Evolutionary conservation across 169 alveolate genomes (phyloP), one percentile per base, ranked within the genome.

Genomic region (Eimeria maxima): DNA sequence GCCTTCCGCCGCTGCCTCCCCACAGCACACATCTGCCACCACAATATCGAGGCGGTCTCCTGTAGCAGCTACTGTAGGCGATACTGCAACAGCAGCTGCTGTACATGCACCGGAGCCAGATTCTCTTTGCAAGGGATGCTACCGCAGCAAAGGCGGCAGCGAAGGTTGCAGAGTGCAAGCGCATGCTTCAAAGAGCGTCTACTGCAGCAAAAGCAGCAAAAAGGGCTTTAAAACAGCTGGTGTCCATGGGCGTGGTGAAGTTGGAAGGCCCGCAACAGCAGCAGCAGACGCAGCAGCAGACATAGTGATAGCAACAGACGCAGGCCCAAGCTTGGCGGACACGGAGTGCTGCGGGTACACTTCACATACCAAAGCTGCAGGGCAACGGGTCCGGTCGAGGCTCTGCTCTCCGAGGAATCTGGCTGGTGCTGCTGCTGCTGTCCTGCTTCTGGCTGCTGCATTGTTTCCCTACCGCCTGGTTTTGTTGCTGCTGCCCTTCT

Each of bases 401-500:
- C 74, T 20, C 74, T 74, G 86, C 69, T 7, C 67, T 33, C 67
- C 89, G 16, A 7, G 60, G 60, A 1, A 14, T 11, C 10, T 53
- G 16, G 10, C 60, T 53, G 60, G 6, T 53, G 60, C 60, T 53
- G 60, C 60, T 53, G 60, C 60, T 53, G 60, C 60, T 53, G 60
- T 3, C 6, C 60, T 80, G 89, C 89, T 80, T 38, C 69, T 80
- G 24, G 69, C 42, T 80, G 69, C 89, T 80, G 89, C 89, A 14
- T 60, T 80, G 47, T 16, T 42, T 18, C 89, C 89, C 42, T 47
- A 80, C 38, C 60, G 67, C 24, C 0, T 80, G 29, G 89, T 80
- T 14, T 33, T 47, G 89, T 45, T 80, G 89, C 69, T 80, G 69
- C 42, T 80, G 89, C 89, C 89, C 38, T 16, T 80, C 18, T 14